Base-by-base conservation (phyloP, 139 green algal species). In the Chlorella ohadii region DNA sequence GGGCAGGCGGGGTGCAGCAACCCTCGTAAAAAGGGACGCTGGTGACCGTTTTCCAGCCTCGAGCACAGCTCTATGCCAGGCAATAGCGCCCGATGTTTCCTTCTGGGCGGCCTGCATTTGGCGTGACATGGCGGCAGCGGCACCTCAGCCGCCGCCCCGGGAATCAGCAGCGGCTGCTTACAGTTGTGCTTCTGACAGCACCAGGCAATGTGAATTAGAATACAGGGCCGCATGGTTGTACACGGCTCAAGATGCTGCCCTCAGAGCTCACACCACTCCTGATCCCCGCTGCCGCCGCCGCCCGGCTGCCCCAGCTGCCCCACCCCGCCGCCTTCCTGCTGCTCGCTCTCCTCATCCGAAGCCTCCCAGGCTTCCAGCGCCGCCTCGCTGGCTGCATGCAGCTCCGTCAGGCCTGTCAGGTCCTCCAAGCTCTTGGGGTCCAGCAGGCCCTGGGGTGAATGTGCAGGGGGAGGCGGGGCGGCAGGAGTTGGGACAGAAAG, bases 361-460 rank as follows among this genome's bases (percentile, higher is more conserved):
- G 61, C 61, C 2, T 31, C 63, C 78, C 78, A 83, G 19, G 63
- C 78, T 38, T 83, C 78, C 39, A 83, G 39, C 56, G 86, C 64
- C 27, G 71, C 79, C 38, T 92, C 84, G 31, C 89, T 84, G 34
- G 70, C 47, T 0, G 36, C 28, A 25, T 95, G 88, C 79, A 98
- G 86, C 87, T 94, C 88, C 11, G 90, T 91, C 67, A 98, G 87
- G 17, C 95, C 95, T 2, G 93, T 98, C 71, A 97, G 59, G 57
- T 95, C 85, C 86, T 98, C 94, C 64, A 98, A 86, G 25, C 56
- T 78, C 31, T 68, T 77, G 2, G 92, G 93, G 23, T 93, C 72
- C 6, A 41, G 68, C 36, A 90, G 51, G 51, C 65, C 82, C 74
- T 89, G 81, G 20, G 5, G 38, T 11, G 34, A 15, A 17, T 23